Conservation (phyloP, 345 rosid species). For the Limnanthes douglasii region DNA sequence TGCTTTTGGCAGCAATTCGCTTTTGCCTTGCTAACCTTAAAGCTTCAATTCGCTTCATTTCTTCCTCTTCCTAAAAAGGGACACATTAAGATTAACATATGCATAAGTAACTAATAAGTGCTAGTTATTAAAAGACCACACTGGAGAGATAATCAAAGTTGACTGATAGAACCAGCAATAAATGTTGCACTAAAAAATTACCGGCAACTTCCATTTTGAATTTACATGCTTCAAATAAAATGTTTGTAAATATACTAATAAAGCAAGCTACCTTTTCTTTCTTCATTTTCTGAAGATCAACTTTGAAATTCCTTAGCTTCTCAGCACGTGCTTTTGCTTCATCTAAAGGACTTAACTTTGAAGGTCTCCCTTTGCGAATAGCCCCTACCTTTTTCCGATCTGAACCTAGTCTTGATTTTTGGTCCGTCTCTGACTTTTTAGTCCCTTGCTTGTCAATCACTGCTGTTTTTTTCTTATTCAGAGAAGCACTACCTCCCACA, state of each 20-base stretch:
- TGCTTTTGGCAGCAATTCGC: constrained; percentile 68
- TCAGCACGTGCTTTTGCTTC: constrained; percentile 97
- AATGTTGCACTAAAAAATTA: too few species aligned
- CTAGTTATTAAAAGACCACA: background rate
- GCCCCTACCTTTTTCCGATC: constrained; percentile 60
- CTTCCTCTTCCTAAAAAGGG: constrained; percentile 57
- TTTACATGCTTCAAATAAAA: too few species aligned
- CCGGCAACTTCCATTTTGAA: too few species aligned
- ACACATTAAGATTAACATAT: background rate
- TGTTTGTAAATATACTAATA: background rate
- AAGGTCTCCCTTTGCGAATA: constrained; percentile 63
- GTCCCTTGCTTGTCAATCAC: constrained; percentile 26
- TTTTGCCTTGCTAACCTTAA: constrained; percentile 77
- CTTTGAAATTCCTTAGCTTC: constrained; percentile 72
- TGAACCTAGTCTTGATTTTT: constrained; percentile 31
- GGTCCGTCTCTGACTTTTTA: constrained; percentile 43
- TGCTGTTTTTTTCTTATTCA: constrained; percentile 25
- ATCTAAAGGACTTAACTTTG: constrained; percentile 75
- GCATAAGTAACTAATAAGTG: background rate
- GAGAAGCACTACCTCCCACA: constrained; percentile 14
- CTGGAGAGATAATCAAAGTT: background rate
- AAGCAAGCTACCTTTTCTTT: constrained; percentile 65
- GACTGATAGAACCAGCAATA: constrained; percentile 1
- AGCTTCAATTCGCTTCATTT: constrained; percentile 58
- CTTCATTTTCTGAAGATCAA: constrained; percentile 90